These are phyloP conservation scores for Cephalotrichum gorgonifer DNA, from an alignment of 2,329 filamentous ascomycete genomes.

Conservation along the genomic window DNA sequence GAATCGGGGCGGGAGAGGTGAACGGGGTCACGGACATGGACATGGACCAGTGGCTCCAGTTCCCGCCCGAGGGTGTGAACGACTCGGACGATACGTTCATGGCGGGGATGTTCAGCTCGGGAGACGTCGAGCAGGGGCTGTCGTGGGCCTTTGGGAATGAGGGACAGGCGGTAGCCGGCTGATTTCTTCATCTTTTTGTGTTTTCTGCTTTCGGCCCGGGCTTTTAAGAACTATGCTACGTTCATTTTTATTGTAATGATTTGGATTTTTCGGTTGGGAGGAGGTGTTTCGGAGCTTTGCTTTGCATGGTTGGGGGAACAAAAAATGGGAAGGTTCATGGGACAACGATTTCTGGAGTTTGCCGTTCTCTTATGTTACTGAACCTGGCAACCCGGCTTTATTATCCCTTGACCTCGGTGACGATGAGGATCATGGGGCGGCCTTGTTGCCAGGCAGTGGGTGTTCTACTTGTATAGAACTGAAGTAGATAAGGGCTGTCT, in stretches of 20 bases:
- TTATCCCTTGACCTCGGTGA: too few species aligned
- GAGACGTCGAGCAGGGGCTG: slow-evolving; percentile 5
- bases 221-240: not conserved
- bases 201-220: not conserved
- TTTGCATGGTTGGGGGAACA: not conserved
- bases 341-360: not conserved
- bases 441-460: too few species aligned
- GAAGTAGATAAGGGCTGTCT: too few species aligned
- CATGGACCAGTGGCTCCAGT: slow-evolving; percentile 49
- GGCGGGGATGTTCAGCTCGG: slow-evolving; percentile 20
- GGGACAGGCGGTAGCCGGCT: not conserved
- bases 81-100: slow-evolving; percentile 25
- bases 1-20: slow-evolving; percentile 32
- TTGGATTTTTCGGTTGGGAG: not conserved
- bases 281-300: not conserved
- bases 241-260: too few species aligned
- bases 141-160: slow-evolving; percentile 1
- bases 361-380: not conserved
- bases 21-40: slow-evolving; percentile 48
- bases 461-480: too few species aligned
- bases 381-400: too few species aligned
- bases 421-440: too few species aligned
- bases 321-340: not conserved
- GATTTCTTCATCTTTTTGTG: not conserved
- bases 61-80: slow-evolving; percentile 37